Evolutionary conservation across 1,284 basidiomycete genomes (phyloP), one percentile per base, ranked within the genome.

Genomic region (Cutaneotrichosporon sp.): DNA sequence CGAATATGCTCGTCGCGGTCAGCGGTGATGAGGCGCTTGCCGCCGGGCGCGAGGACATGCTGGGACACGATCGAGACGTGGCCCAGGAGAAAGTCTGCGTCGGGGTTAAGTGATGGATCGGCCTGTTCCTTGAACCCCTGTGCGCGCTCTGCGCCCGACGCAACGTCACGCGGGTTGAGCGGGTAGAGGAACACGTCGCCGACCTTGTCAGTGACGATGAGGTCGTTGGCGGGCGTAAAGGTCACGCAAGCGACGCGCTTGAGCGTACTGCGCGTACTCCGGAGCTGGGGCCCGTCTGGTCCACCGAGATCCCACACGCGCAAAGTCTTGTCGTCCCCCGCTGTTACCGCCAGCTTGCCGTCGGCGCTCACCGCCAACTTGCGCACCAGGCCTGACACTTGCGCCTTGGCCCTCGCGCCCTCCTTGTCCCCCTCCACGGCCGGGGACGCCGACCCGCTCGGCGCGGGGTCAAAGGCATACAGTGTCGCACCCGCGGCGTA

Each of bases 1-100:
- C 92, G 80, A 49, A 97, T 86, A 68, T 96, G 92, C 69, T 96
- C 92, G 67, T 96, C 92, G 42, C 92, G 77, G 69, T 96, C 92
- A 0, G 88, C 86, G 0, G 90, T 89, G 61, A 94, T 80, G 64
- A 97, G 84, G 65, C 80, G 84, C 52, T 79, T 80, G 58, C 85
- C 83, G 65, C 88, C 84, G 0, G 72, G 67, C 0, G 84, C 81
- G 48, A 93, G 80, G 38, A 84, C 63, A 67, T 88, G 84, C 1
- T 80, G 74, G 4, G 86, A 92, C 51, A 96, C 75, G 45, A 90
- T 81, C 10, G 90, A 94, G 1, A 87, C 83, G 65, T 96, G 92
- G 4, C 92, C 68, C 53, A 54, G 41, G 15, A 47, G 23, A 21
- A 42, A 46, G 54, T 57, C 50, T 42, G 58, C 52, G 42, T 83